Base-by-base conservation (phyloP, 495 filamentous ascomycete genomes). In the Monascus purpureus region DNA sequence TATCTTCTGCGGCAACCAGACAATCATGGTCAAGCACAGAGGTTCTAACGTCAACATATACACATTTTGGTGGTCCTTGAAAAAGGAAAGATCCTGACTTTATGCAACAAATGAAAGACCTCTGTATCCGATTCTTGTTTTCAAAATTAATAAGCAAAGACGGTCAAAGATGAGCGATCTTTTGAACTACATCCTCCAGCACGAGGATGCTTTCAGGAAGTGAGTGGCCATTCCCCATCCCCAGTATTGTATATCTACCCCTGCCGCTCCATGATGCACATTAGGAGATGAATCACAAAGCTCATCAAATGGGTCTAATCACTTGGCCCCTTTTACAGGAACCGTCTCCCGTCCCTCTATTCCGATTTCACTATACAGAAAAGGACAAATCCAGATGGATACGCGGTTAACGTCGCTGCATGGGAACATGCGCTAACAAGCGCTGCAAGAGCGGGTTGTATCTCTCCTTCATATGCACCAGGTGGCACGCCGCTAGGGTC, bases 261-360 rank as follows among this genome's bases (percentile, higher is more conserved):
- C n/a, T n/a, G n/a, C n/a, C n/a, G n/a, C n/a, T n/a, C n/a, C n/a
- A n/a, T n/a, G n/a, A n/a, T n/a, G n/a, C n/a, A n/a, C n/a, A n/a
- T n/a, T n/a, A n/a, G n/a, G n/a, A n/a, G n/a, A n/a, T n/a, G n/a
- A n/a, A n/a, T n/a, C n/a, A n/a, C n/a, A n/a, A n/a, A n/a, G n/a
- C n/a, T n/a, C n/a, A n/a, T n/a, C n/a, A n/a, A n/a, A n/a, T n/a
- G n/a, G n/a, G n/a, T n/a, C n/a, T 28, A 28, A n/a, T 28, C 5
- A 6, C 26, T 13, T 28, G 7, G 12, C 11, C 22, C 22, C 11
- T 24, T 24, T 24, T 11, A 16, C 38, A 90, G 80, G 57, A 73
- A 77, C 38, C 85, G 90, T 25, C 74, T 95, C 3, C 79, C 85
- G 4, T 87, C 87, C 9, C 73, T 97, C 31, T 97, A 93, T 59